These are phyloP conservation scores for Penicillium goetzii DNA, from an alignment of 495 filamentous ascomycete genomes.

Conservation along the genomic window DNA sequence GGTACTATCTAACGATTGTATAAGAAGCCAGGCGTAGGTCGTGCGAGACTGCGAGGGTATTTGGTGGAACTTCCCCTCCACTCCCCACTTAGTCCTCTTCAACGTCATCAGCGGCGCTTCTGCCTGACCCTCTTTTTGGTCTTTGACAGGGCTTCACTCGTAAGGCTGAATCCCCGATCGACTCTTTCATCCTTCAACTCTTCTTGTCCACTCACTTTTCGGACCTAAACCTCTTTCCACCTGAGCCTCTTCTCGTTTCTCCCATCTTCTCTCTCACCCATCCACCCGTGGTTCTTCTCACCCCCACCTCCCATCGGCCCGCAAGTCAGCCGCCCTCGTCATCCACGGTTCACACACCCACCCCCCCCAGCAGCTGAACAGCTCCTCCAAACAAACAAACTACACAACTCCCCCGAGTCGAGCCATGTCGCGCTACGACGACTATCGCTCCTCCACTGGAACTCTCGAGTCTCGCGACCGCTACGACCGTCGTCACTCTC, in stretches of 20 bases:
- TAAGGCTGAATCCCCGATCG: slow-evolving; percentile 5
- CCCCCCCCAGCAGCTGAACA: slow-evolving; percentile 10
- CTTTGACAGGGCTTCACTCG: slow-evolving; percentile 9
- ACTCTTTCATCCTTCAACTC: slow-evolving; percentile 5
- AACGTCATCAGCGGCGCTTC: slow-evolving; percentile 26
- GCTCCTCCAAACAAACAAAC: slow-evolving; percentile 13
- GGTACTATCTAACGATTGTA: not conserved
- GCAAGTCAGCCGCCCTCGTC: slow-evolving; percentile 39
- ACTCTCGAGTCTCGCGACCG: slow-evolving; percentile 50
- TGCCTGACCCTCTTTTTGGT: slow-evolving; percentile 20
- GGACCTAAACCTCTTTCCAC: not conserved
- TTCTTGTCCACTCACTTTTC: slow-evolving; percentile 4
- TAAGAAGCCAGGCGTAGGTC: not conserved
- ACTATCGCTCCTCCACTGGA: slow-evolving; percentile 48
- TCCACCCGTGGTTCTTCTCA: slow-evolving; percentile 23
- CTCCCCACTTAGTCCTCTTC: slow-evolving; percentile 13
- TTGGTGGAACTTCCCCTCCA: not conserved
- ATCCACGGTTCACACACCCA: slow-evolving; percentile 36
- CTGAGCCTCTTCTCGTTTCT: slow-evolving; percentile 1
- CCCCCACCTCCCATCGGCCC: slow-evolving; percentile 28
- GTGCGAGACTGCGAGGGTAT: not conserved
- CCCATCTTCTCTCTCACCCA: slow-evolving; percentile 6
- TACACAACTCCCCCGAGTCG: slow-evolving; percentile 14
- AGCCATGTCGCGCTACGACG: slow-evolving; percentile 53
- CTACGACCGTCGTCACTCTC: slow-evolving; percentile 48